Evolutionary conservation across 1,139 yeast species (phyloP), one percentile per base, ranked within the genome.

Genomic region (Wickerhamomyces sp.): DNA sequence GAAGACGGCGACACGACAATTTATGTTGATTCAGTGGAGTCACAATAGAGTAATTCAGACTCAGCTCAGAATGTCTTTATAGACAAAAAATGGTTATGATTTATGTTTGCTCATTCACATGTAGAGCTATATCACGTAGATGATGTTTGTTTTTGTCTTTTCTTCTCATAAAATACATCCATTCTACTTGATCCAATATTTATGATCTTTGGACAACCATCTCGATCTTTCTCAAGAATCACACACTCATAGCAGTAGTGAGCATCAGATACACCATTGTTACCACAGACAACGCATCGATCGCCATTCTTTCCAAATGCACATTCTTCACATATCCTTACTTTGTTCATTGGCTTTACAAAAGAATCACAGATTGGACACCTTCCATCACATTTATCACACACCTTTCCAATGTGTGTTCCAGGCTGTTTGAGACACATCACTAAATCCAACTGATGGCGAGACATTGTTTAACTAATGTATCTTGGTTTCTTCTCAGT

Each of bases 381-480:
- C 48, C 81, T 72, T 2, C 97, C 97, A 56, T 90, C 97, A 60
- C 98, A 90, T 59, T 75, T 84, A 29, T 77, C 78, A 56, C 98
- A 90, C 8, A 90, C 69, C 41, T 71, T 64, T 0, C 96, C 97
- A 7, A 76, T 60, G 25, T 67, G 62, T 1, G 78, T 73, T 1
- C 97, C 97, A 2, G 96, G 89, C 54, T 80, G 95, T 56, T 84
- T 86, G 74, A 86, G 69, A 59, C 97, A 90, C 67, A 84, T 81
- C 4, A 86, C 76, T 27, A 90, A 71, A 59, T 90, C 97, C 44
- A 83, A 81, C 59, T 89, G 96, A 60, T 89, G 96, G 43, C 95
- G 80, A 4, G 96, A 87, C 97, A 89, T 89, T 9, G 7, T 21
- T 21, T 12, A 21, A 21, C 6, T 7, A n/a, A n/a, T n/a, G n/a